phyloP scores from a whole-genome alignment of 176 grass and related monocot genomes.

The Bolboschoenus planiculmis region DNA sequence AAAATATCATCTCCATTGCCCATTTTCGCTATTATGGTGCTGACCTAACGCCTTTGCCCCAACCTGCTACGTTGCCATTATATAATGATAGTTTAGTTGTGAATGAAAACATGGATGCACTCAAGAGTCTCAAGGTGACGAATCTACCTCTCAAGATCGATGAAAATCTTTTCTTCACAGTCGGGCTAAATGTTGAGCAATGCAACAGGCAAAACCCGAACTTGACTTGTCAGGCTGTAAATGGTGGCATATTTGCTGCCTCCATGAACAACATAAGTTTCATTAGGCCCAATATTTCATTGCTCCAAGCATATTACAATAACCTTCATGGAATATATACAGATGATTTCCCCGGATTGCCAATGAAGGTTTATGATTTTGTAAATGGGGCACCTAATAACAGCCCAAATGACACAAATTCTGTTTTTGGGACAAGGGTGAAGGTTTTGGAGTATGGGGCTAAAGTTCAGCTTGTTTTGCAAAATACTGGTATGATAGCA shows the following conservation, averaged over 20 bases:
- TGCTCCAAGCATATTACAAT: conserved; percentile 22
- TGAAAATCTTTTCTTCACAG: conserved; percentile 24
- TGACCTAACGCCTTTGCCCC: not conserved
- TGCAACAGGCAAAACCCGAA: not conserved
- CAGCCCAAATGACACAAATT: conserved; percentile 4
- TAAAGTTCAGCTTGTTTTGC: conserved; percentile 14
- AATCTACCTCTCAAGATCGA: conserved; percentile 7
- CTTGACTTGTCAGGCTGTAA: not conserved
- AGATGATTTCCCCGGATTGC: conserved; percentile 9
- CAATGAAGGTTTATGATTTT: conserved; percentile 8
- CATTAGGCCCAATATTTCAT: not conserved
- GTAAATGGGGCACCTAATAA: conserved; percentile 17
- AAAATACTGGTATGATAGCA: conserved; percentile 13
- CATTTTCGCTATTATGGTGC: not conserved
- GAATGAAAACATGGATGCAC: not conserved
- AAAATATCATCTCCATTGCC: conserved; percentile 8
- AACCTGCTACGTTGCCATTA: not conserved
- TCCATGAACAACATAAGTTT: conserved; percentile 26
- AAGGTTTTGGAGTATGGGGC: conserved; percentile 10
- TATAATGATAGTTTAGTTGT: conserved; percentile 5
- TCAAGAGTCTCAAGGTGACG: not conserved
- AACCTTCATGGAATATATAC: conserved; percentile 20
- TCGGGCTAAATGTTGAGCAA: conserved; percentile 7
- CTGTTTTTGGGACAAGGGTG: not conserved
- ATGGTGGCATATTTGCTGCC: not conserved